Evolutionary conservation across 75 land plant species (phyloP).

Genomic region (Pinus albicaulis): DNA sequence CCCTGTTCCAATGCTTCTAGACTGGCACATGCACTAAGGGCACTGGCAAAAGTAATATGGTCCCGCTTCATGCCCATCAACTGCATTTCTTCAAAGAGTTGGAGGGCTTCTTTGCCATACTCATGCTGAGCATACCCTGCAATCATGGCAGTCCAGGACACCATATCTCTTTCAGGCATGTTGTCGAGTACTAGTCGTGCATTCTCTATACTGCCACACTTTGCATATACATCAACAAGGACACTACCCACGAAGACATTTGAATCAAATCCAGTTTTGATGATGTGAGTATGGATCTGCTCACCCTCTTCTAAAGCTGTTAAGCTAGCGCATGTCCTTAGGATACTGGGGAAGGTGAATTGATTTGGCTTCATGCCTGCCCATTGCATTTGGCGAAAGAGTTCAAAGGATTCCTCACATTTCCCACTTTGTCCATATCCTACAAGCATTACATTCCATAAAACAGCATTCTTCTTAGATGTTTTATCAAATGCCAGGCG

Average conservation of each 20-base stretch:
- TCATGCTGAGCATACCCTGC: constrained; percentile 73
- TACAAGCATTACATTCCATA: constrained; percentile 84
- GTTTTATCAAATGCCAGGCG: constrained; percentile 23
- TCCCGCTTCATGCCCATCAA: constrained; percentile 47
- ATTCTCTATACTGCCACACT: constrained; percentile 41
- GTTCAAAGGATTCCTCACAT: constrained; percentile 33
- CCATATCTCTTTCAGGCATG: constrained; percentile 40
- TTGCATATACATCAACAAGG: constrained; percentile 72
- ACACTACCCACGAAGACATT: constrained; percentile 64
- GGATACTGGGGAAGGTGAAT: constrained; percentile 60
- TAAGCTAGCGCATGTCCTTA: constrained; percentile 57
- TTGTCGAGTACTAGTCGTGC: constrained; percentile 42
- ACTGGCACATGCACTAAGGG: constrained; percentile 77
- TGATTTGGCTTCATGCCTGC: constrained; percentile 62
- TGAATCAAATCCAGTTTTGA: constrained; percentile 55
- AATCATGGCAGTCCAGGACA: constrained; percentile 81
- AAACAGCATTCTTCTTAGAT: constrained; percentile 47
- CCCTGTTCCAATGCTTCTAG: constrained; percentile 54
- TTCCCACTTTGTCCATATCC: constrained; percentile 65
- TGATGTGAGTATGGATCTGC: constrained; percentile 56
- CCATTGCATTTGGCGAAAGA: constrained; percentile 54
- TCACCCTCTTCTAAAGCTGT: constrained; percentile 57
- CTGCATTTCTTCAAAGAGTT: constrained; percentile 62
- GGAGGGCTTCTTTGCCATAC: constrained; percentile 47
- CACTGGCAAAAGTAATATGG: constrained; percentile 65